Base-by-base conservation (phyloP, 2,329 filamentous ascomycete genomes). In the Sclerotinia nivalis region DNA sequence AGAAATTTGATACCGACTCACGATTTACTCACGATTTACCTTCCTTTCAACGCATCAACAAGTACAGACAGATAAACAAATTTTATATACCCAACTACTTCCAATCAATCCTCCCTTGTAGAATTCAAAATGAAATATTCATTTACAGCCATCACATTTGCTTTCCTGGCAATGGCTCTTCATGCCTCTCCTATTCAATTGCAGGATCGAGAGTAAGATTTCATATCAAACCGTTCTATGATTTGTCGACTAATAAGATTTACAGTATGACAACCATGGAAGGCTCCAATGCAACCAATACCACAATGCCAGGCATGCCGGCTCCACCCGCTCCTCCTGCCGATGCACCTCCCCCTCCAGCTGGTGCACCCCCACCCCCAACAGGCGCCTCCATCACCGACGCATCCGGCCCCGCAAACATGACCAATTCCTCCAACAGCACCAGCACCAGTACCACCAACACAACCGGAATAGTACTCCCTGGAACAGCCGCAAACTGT, bases 141-240 rank as follows among this genome's bases (percentile, higher is more conserved):
- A 37, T 50, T 50, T 12, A 52, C 45, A 31, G 22, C 45, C 22
- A 18, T 64, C 8, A 64, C 60, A 20, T 22, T 50, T 49, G 60
- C 60, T 49, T 9, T 64, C 13, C 20, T 50, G 31, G 60, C 47
- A 64, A 52, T 15, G 13, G n/a, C 31, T 2, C 20, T 64, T 31
- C 31, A 64, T 6, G 60, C 60, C 31, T 64, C 45, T 25, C 60
- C 60, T 8, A 20, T 64, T 12, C 45, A 64, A 37, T 25, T 64
- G 13, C 45, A 64, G 45, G 4, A 47, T 7, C 47, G 60, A 64
- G 60, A 64, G 60, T 64, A 52, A 64, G 47, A 6, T 64, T 13
- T 0, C 13, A 37, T 22, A 28, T n/a, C 5, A 18, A 22, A 0
- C 1, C 20, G 12, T 31, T 12, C 20, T 2, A 1, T 13, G 3